These are phyloP conservation scores for Arabidopsis thaliana DNA, from an alignment of 345 rosid genomes.

Conservation along the genomic window TAIR10.1 NC_003076.8:360001-360500, in stretches of 20 bases:
- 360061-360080: slow-evolving; percentile 85
- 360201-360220: slow-evolving; percentile 94
- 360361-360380: slow-evolving; percentile 92
- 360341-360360: slow-evolving; percentile 93
- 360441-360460: slow-evolving; percentile 67
- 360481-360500: slow-evolving; percentile 5
- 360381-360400: slow-evolving; percentile 95
- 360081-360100: slow-evolving; percentile 90
- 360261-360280: slow-evolving; percentile 91
- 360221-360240: slow-evolving; percentile 92
- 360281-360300: slow-evolving; percentile 96
- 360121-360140: slow-evolving; percentile 76
- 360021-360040: slow-evolving; percentile 30
- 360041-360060: slow-evolving; percentile 89
- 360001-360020: no score
- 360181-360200: slow-evolving; percentile 81
- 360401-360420: slow-evolving; percentile 94
- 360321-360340: slow-evolving; percentile 68
- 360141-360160: slow-evolving; percentile 82
- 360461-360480: slow-evolving; percentile 7
- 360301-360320: slow-evolving; percentile 97
- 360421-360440: slow-evolving; percentile 82
- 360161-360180: slow-evolving; percentile 93
- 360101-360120: slow-evolving; percentile 79
- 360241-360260: slow-evolving; percentile 91